Base-by-base conservation (phyloP, 257 asterid species). In the Solanum pinnatisectum region DNA sequence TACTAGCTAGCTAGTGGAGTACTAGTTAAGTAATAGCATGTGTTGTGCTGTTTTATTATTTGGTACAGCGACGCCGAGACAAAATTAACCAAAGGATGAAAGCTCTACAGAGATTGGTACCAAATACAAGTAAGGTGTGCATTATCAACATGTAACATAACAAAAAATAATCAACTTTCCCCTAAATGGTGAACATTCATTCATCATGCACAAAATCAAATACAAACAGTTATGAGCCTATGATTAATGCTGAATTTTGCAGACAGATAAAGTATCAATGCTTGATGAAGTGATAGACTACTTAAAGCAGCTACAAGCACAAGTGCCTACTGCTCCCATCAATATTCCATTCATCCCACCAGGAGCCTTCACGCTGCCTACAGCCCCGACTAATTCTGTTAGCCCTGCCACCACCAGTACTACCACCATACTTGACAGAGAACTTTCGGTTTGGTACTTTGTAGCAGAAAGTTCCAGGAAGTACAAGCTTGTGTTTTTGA, bases 261-360 rank as follows among this genome's bases (percentile, higher is more conserved):
- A 95, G 98, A 94, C 95, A 0, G 98, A 95, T 74, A 95, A 95
- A 87, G 98, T 96, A 67, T 95, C 98, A 22, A 95, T 95, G 95
- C 90, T 95, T 11, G 97, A 95, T 84, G 98, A 94, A 83, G 98
- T 93, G 87, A 95, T 95, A 5, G 90, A 91, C 10, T 93, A 94
- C 93, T 42, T 94, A 25, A 95, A 95, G 87, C 95, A 92, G 79
- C 93, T 95, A 2, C 94, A 95, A 89, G 89, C 95, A 87, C 98
- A 94, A 93, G 90, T 92, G 16, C 39, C 85, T 10, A 25, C 88
- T 32, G 22, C 22, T 32, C 44, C 86, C 27, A 2, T 90, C 22
- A 32, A 90, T 87, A 77, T 93, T 2, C 70, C 94, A 3, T 93
- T 90, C 86, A 86, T 90, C 23, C 83, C 94, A 3, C 87, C 92